Evolutionary conservation across 2,329 filamentous ascomycete species (phyloP).

Genomic region (Apiospora phragmitis): DNA sequence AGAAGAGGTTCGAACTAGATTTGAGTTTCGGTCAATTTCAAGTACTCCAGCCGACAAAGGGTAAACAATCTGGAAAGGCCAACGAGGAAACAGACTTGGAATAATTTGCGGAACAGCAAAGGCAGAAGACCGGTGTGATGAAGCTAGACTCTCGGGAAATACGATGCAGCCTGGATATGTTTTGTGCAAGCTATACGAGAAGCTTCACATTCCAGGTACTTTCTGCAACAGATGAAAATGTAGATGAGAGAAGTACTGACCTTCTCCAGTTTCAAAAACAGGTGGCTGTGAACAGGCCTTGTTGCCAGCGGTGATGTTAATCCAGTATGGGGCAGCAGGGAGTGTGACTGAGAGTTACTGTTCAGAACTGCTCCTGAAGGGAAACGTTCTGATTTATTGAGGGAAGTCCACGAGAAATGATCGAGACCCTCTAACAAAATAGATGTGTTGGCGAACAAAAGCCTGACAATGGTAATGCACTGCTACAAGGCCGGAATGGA

Average conservation of each 20-base stretch:
- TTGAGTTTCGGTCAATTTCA: neutral
- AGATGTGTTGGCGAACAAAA: neutral
- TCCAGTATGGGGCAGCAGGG: neutral
- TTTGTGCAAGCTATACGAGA: neutral
- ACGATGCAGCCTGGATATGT: neutral
- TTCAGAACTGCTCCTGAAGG: neutral
- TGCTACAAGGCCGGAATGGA: neutral
- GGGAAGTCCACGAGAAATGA: neutral
- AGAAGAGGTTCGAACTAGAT: neutral
- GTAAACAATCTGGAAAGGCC: neutral
- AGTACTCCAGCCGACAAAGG: neutral
- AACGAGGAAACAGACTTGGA: neutral
- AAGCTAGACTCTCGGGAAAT: neutral
- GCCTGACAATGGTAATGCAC: neutral
- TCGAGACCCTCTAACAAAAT: fast-evolving
- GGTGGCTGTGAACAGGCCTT: neutral
- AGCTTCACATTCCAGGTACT: neutral
- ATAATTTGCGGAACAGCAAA: neutral
- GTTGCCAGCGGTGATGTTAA: neutral
- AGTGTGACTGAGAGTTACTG: neutral
- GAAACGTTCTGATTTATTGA: neutral
- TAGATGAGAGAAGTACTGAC: neutral
- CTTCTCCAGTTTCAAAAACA: neutral
- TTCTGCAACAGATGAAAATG: neutral
- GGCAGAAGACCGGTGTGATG: neutral